Percentiles rank a stretch among this genome's conserved stretches.
Conservation (phyloP, 306 rosid species). For the Purshia tridentata region DNA sequence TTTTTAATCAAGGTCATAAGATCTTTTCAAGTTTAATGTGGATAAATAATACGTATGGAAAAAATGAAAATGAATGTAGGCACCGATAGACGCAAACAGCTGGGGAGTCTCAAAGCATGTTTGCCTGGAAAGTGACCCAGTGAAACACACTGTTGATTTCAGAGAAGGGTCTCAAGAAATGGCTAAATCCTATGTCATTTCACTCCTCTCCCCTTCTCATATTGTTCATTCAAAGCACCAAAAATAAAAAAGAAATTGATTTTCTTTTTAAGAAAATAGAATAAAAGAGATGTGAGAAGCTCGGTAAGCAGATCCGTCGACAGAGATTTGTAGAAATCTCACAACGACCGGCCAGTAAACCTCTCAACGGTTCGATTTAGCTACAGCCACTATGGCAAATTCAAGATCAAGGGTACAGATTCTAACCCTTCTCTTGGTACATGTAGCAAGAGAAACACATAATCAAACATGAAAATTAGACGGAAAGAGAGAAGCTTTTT, state of each 20-base stretch:
- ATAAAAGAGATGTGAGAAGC: constrained; percentile 51
- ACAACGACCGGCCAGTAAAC: constrained; percentile 87
- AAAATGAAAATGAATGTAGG: constrained; percentile 21
- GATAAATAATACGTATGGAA: background rate
- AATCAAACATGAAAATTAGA: background rate
- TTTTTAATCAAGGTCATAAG: too few relatives aligned
- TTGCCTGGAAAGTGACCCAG: constrained; percentile 62
- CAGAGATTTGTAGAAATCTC: constrained; percentile 38
- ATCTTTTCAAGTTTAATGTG: background rate
- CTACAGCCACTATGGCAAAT: constrained; percentile 88
- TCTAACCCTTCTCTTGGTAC: constrained; percentile 79
- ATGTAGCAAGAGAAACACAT: constrained; percentile 44
- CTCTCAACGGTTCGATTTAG: constrained; percentile 36
- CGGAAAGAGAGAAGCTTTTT: background rate
- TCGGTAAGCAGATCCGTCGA: constrained; percentile 95
- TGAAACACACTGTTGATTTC: constrained; percentile 15
- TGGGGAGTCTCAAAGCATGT: constrained; percentile 37
- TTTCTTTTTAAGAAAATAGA: background rate
- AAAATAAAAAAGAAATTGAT: background rate
- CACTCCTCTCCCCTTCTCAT: constrained; percentile 67
- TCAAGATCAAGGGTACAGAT: constrained; percentile 62
- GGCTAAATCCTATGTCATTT: constrained; percentile 48
- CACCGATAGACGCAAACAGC: constrained; percentile 58
- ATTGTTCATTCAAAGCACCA: background rate
- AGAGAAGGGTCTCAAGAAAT: constrained; percentile 66